Base-by-base conservation (phyloP, 768 basidiomycete genomes). In the Rhizopogon roseolus region DNA sequence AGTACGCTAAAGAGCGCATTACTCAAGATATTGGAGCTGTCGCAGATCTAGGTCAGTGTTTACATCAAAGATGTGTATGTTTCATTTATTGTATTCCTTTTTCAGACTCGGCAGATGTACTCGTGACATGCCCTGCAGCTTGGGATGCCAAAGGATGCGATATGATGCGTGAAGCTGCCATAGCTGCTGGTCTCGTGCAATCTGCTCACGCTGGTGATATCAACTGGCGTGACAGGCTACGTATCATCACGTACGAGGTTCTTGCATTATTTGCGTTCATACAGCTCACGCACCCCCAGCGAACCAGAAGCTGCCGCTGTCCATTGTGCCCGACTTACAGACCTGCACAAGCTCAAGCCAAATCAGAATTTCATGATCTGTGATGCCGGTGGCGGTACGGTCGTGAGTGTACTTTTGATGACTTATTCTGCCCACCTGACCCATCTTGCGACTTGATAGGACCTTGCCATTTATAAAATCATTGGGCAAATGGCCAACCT, bases 291-390 rank as follows among this genome's bases (percentile, higher is more conserved):
- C 60, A 56, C 59, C 29, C 61, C 56, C 59, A 83, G 81, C 19
- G 82, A 83, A 57, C 81, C 82, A 28, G 92, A 93, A 68, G 92
- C 93, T 1, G 92, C 91, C n/a, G 93, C 93, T 7, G 88, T 93
- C 8, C 92, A 95, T 56, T 93, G 90, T 55, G 90, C 88, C 3
- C 82, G 87, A 55, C 74, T 94, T 49, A 89, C 88, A 29, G 83
- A 88, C 55, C 73, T 94, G 3, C 89, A 93, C 68, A 84, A 85
- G 59, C 72, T 94, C 51, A 84, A 81, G 49, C 80, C 89, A 0
- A 86, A 85, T 19, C 90, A 94, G 63, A 90, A 84, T 58, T 94
- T 94, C 65, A 85, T 94, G 67, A 88, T 95, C n/a, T 91, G 88
- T 63, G 93, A 95, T 68, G 91, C 90, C 17, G 92, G 89, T 63